Evolutionary conservation across 768 basidiomycete species (phyloP), one percentile per base, ranked within the genome.

Genomic region (Suillus hirtellus): DNA sequence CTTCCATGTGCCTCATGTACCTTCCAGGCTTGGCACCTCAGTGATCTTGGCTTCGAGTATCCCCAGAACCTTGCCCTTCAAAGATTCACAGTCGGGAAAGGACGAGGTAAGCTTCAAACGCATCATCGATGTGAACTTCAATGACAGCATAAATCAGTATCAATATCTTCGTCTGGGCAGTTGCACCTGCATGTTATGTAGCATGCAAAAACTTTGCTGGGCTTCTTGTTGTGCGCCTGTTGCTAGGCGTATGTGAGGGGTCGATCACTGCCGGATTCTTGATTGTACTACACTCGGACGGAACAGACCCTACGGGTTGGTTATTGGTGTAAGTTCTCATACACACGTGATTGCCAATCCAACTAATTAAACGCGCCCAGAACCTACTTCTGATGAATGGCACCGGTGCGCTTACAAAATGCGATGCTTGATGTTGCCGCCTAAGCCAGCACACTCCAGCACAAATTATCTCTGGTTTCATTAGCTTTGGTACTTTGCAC

Each of bases 31-130:
- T 27, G 87, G 87, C 21, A 89, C 66, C 69, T 89, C 49, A 82
- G 83, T 68, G 61, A 62, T 35, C 80, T 89, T 34, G 70, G 76
- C 19, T 88, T 89, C 64, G 86, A 88, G 67, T 87, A 86, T 67
- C 88, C 87, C 1, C 88, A 89, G 69, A 89, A 88, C 65, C 70
- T 87, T 21, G 84, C 82, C 4, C 75, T 89, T 7, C 88, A 89
- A 64, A 78, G 81, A 19, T 88, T 88, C 66, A 86, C 86, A 0
- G 87, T 89, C n/a, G 87, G 84, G 7, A 89, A 86, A 79, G 88
- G 87, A 87, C 89, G 86, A 88, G 86, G 87, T 85, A 67, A 17
- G 75, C 62, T 14, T 27, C 27, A 7, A 37, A 42, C 7, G 17
- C 59, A 7, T 37, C 24, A 21, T 37, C 40, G n/a, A 52, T n/a